These are phyloP conservation scores for Amoeboaphelidium protococcarum DNA, from an alignment of 371 early-diverging fungal species.

Conservation along the genomic window DNA sequence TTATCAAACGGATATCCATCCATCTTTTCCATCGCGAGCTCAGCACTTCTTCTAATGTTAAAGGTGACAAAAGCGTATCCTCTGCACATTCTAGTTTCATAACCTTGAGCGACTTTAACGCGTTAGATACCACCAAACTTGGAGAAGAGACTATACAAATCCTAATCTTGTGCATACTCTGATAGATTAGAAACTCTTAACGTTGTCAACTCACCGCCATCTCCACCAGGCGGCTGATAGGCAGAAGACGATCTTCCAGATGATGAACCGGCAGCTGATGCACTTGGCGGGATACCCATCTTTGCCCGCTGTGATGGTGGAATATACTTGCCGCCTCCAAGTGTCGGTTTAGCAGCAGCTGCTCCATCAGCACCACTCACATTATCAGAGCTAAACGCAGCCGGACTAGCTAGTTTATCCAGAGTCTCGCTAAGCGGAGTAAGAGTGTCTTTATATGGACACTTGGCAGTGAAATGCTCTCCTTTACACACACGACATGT, in stretches of 20 bases:
- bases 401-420: background rate
- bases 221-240: background rate
- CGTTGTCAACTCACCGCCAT: too few relatives aligned
- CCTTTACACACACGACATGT: constrained; percentile 87
- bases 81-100: constrained; percentile 56
- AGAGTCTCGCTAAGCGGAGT: constrained; percentile 14
- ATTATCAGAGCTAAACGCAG: constrained; percentile 13
- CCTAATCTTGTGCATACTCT: constrained; percentile 2
- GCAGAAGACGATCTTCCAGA: constrained; percentile 5
- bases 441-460: constrained; percentile 88
- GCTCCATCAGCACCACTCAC: background rate
- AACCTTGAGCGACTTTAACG: constrained; percentile 60
- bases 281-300: constrained; percentile 10
- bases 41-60: constrained; percentile 45
- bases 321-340: constrained; percentile 13
- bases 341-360: background rate
- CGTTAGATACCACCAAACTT: constrained; percentile 24
- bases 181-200: too few relatives aligned
- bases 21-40: constrained; percentile 50
- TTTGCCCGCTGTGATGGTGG: background rate
- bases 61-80: constrained; percentile 89
- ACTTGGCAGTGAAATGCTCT: constrained; percentile 80
- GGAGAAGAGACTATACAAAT: background rate
- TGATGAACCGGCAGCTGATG: constrained; percentile 8
- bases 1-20: constrained; percentile 82